These are phyloP conservation scores for Mycena crocata DNA, from an alignment of 768 basidiomycete genomes.

Conservation along the genomic window DNA sequence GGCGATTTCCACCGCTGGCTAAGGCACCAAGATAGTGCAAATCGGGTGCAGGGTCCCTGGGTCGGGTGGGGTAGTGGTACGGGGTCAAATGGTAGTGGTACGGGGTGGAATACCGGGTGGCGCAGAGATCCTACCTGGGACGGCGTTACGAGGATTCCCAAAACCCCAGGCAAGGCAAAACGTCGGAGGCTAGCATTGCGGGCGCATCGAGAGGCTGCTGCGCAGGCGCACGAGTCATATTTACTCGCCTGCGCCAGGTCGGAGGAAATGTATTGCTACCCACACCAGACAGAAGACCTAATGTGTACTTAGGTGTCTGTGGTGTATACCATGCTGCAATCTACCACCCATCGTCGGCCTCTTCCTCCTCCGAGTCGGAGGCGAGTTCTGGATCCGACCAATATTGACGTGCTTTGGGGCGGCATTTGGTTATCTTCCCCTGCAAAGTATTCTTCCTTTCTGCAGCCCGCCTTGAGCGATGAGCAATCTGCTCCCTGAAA, in stretches of 20 bases:
- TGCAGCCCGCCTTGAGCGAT: background rate
- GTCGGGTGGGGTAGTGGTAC: background rate
- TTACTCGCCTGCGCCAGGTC: background rate
- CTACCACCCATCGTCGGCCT: slow-evolving; percentile 1
- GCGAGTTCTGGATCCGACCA: slow-evolving; percentile 4
- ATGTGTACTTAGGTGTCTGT: background rate
- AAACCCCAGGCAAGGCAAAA: background rate
- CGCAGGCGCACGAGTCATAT: too few relatives aligned
- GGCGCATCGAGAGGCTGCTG: background rate
- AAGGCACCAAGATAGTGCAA: too few relatives aligned
- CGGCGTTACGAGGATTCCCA: background rate
- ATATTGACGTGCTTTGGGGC: slow-evolving; percentile 15
- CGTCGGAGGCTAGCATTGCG: background rate
- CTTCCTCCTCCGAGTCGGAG: background rate
- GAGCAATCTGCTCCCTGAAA: slow-evolving; percentile 6
- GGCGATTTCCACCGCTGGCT: too few relatives aligned
- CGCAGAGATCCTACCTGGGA: background rate
- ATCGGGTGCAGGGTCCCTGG: background rate
- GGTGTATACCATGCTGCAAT: background rate
- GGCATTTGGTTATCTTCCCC: background rate
- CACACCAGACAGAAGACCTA: background rate
- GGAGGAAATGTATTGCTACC: background rate
- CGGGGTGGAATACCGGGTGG: background rate
- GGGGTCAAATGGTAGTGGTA: background rate
- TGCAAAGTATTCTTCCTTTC: background rate